Conservation (phyloP, 176 grass and related monocot species). For the Alopecurus myosuroides region DNA sequence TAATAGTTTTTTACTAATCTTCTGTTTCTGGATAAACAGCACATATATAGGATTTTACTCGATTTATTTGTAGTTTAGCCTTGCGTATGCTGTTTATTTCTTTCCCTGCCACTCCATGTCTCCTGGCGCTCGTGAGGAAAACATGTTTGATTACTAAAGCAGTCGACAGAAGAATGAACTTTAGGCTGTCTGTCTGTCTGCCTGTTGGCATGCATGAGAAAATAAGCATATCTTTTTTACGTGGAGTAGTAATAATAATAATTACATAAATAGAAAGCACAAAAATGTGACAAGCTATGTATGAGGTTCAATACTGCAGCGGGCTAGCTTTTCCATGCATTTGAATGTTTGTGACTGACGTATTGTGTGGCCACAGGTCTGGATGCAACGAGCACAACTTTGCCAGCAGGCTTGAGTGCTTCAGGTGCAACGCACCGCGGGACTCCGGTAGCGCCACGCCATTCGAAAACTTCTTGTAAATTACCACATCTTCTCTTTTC, state of each 20-base stretch:
- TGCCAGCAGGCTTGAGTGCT: constrained; percentile 91
- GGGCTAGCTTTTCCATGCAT: background rate
- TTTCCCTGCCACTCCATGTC: background rate
- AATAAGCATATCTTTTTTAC: background rate
- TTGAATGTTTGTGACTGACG: background rate
- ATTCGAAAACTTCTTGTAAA: constrained; percentile 47
- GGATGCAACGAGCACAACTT: constrained; percentile 99
- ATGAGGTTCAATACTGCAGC: background rate
- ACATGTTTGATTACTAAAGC: background rate
- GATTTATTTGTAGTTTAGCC: background rate
- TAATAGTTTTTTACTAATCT: background rate
- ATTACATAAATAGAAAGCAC: background rate
- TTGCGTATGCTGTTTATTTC: background rate
- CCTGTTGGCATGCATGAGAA: background rate
- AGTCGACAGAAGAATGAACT: background rate
- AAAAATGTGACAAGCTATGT: background rate
- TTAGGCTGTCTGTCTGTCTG: background rate
- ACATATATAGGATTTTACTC: background rate
- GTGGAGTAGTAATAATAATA: no score
- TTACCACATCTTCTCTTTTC: constrained; percentile 14
- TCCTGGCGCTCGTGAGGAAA: background rate
- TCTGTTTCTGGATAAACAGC: background rate
- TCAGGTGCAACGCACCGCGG: constrained; percentile 88
- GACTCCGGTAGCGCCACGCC: constrained; percentile 66
- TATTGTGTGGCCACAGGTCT: constrained; percentile 35